These are phyloP conservation scores for Persicaria tinctoria DNA, from an alignment of 148 eudicot genomes.

Conservation along the genomic window DNA sequence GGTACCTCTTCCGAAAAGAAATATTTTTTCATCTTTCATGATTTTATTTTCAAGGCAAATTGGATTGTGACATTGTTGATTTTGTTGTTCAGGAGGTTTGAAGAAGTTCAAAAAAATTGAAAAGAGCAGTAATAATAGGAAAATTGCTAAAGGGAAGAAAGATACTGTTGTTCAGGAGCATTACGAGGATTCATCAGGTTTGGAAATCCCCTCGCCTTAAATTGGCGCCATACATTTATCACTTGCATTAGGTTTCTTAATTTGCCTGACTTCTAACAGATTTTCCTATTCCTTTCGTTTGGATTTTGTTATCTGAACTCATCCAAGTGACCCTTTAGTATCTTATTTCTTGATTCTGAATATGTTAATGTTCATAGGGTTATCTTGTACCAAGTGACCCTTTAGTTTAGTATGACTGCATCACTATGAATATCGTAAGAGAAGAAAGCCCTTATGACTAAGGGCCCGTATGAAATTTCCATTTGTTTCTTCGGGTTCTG, in stretches of 20 bases:
- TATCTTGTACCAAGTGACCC: too few relatives aligned
- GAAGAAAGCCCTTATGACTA: too few relatives aligned
- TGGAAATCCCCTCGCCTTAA: not conserved
- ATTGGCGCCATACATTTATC: not conserved
- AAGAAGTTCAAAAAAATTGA: not conserved
- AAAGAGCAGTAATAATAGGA: not conserved
- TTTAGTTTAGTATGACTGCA: too few relatives aligned
- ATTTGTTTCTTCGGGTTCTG: too few relatives aligned
- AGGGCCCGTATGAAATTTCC: too few relatives aligned
- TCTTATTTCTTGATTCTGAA: too few relatives aligned
- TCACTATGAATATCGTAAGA: too few relatives aligned
- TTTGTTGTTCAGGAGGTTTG: slow-evolving; percentile 6
- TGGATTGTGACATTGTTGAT: not conserved
- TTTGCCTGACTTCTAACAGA: not conserved
- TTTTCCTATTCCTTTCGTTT: too few relatives aligned
- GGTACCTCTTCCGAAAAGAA: not conserved
- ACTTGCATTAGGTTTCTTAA: not conserved
- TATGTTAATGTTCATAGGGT: too few relatives aligned
- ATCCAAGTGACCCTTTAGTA: too few relatives aligned
- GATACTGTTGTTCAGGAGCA: not conserved
- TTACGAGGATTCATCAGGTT: slow-evolving; percentile 12
- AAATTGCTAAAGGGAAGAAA: not conserved
- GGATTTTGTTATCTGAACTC: too few relatives aligned
- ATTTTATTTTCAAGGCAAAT: not conserved
- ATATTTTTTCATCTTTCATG: not conserved